phyloP scores from a whole-genome alignment of 495 filamentous ascomycete genomes.

The Lophiotrema nucula region DNA sequence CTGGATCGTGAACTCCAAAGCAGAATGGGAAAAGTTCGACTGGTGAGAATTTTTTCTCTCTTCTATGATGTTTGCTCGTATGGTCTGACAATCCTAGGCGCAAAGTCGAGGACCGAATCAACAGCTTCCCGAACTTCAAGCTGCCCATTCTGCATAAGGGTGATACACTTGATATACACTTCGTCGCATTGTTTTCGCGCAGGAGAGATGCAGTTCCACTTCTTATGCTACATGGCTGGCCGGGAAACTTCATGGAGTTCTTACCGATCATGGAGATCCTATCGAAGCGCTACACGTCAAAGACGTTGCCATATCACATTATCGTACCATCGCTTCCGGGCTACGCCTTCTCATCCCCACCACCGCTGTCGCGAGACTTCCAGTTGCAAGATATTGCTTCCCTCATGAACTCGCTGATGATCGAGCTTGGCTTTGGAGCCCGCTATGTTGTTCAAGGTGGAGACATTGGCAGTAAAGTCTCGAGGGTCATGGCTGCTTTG shows the following conservation, averaged over 20 bases:
- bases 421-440: constrained; percentile 54
- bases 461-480: constrained; percentile 59
- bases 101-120: constrained; percentile 54
- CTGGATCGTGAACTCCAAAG: constrained; percentile 56
- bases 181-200: constrained; percentile 60
- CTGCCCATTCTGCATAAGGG: constrained; percentile 43
- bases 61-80: not conserved
- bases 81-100: constrained; percentile 2
- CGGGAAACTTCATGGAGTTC: constrained; percentile 53
- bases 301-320: constrained; percentile 62
- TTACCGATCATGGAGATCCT: constrained; percentile 49
- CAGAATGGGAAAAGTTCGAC: constrained; percentile 50
- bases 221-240: constrained; percentile 63
- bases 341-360: constrained; percentile 52
- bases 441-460: constrained; percentile 68
- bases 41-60: constrained; percentile 39
- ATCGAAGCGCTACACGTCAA: constrained; percentile 51
- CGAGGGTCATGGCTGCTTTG: constrained; percentile 46
- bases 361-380: constrained; percentile 52
- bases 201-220: constrained; percentile 61
- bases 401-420: constrained; percentile 59
- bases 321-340: constrained; percentile 65
- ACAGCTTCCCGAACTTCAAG: constrained; percentile 63
- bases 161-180: constrained; percentile 52
- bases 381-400: constrained; percentile 44